Conservation (phyloP, 352 stramenopile species). For the Thraustotheca clavata region DNA sequence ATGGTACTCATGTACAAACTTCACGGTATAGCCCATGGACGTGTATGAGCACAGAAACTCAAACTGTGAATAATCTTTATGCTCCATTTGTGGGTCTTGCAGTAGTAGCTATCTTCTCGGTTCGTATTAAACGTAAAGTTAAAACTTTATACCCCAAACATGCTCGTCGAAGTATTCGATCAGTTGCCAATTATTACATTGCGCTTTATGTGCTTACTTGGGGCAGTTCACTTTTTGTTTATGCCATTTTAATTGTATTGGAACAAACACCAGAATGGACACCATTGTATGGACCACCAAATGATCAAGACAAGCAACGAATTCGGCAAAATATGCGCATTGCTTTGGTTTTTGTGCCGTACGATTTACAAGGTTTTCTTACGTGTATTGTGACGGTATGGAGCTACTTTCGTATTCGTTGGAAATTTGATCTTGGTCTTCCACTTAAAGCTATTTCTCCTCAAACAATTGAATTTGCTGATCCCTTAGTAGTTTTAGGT, state of each 20-base stretch:
- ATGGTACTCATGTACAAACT: neutral
- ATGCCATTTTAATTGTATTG: neutral
- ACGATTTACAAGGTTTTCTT: conserved; percentile 38
- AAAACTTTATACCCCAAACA: neutral
- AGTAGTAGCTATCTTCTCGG: neutral
- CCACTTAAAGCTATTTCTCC: conserved; percentile 72
- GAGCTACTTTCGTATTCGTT: conserved; percentile 62
- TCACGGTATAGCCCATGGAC: conserved; percentile 12
- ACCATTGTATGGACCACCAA: neutral
- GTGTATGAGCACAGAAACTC: conserved; percentile 15
- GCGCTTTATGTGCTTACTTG: conserved; percentile 16
- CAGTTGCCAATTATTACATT: conserved; percentile 19
- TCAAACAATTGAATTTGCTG: conserved; percentile 67
- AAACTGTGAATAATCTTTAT: conserved; percentile 12
- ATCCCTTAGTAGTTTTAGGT: conserved; percentile 66
- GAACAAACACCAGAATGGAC: neutral
- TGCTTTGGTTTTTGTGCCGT: neutral
- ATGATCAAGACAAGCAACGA: neutral
- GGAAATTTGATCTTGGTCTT: conserved; percentile 67
- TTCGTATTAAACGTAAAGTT: conserved; percentile 17
- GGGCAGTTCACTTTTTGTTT: conserved; percentile 12
- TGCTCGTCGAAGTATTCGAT: conserved; percentile 14
- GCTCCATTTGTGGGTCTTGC: neutral
- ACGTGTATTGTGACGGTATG: conserved; percentile 61
- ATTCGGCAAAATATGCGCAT: neutral